Evolutionary conservation across 768 basidiomycete species (phyloP), one percentile per base, ranked within the genome.

Genomic region (Mycena pura): DNA sequence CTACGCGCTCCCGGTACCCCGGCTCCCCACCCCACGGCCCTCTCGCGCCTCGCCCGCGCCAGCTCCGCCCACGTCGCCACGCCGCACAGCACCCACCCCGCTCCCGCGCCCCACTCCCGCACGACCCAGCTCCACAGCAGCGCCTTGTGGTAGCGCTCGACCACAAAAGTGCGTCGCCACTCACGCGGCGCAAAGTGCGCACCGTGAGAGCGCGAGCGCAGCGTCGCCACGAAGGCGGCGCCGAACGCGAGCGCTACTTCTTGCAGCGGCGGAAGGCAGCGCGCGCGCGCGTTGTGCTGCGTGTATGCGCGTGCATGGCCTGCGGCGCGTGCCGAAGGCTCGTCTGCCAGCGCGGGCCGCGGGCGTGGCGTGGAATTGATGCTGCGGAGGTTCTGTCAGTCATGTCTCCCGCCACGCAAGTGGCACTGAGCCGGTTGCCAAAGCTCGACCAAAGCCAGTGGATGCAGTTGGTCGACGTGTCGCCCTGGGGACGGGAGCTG

Each of bases 261-360:
- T 47, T 68, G 69, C 28, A 78, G 57, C 29, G 79, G 36, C 5
- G 78, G 64, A 10, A 67, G 40, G 17, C 75, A 74, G 21, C 76
- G 58, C 7, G 73, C 61, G 45, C 77, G 77, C 15, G 76, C 77
- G 29, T 75, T 73, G 69, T 81, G 80, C 13, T 70, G 68, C 46
- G 77, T 69, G n/a, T n/a, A n/a, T n/a, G n/a, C n/a, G n/a, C n/a
- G n/a, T n/a, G 67, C 80, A 81, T 4, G 78, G 76, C 6, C 80
- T 70, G 9, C 50, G 49, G 0, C 80, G 73, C 10, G 41, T 55
- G 15, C 78, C 80, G 51, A 81, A 81, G 38, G 77, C 34, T 61
- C 58, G 29, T 67, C 65, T 67, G 45, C 17, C 2, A 19, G 39
- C 28, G 1, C 4, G 5, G 7, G 5, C 9, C 15, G n/a, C 17